Percentiles rank a stretch among this genome's conserved stretches.
Conservation (phyloP, 2,329 filamentous ascomycete genomes). For the Venturia effusa region DNA sequence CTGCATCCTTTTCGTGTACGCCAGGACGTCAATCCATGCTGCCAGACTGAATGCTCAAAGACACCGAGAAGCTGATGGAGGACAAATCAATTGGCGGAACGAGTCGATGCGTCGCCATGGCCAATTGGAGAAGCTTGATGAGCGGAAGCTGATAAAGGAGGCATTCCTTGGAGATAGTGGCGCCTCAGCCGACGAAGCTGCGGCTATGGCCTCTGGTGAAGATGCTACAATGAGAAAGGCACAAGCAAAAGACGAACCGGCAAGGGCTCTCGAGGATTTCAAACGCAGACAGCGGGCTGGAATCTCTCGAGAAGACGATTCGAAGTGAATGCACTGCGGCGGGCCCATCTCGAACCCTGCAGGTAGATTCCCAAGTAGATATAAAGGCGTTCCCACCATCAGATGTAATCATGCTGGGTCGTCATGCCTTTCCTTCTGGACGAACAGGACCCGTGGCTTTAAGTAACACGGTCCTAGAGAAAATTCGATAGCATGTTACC, state of each 20-base stretch:
- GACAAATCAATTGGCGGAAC: constrained; percentile 43
- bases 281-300: neutral
- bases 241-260: constrained; percentile 1
- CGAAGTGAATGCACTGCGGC: neutral
- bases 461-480: neutral
- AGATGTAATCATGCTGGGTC: neutral
- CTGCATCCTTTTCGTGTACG: constrained; percentile 48
- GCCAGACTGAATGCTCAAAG: constrained; percentile 55
- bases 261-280: constrained; percentile 1
- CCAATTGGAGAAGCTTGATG: constrained; percentile 32
- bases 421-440: neutral
- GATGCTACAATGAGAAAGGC: neutral
- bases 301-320: constrained; percentile 4
- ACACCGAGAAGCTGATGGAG: constrained; percentile 47
- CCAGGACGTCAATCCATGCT: constrained; percentile 52
- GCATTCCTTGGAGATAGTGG: constrained; percentile 9
- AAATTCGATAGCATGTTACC: neutral
- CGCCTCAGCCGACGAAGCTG: neutral
- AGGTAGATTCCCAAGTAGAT: neutral
- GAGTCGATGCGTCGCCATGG: constrained; percentile 45
- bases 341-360: neutral
- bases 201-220: neutral
- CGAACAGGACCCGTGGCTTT: neutral
- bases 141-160: constrained; percentile 20
- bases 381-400: neutral